Evolutionary conservation across 306 rosid species (phyloP).

Genomic region (Quercus gilva): DNA sequence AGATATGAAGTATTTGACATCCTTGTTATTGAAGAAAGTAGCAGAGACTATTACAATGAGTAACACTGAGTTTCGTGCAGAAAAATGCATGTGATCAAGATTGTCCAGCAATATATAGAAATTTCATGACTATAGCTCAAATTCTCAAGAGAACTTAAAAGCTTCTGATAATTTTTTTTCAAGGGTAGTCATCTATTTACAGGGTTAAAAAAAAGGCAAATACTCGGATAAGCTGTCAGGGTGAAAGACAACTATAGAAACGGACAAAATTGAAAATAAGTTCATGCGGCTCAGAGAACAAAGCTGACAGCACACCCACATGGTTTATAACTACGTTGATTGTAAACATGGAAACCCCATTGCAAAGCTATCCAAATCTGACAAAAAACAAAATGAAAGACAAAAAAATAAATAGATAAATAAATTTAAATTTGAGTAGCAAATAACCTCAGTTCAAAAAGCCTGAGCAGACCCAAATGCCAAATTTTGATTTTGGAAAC

Average conservation of each 20-base stretch:
- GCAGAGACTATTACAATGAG: not conserved
- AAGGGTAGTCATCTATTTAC: not conserved
- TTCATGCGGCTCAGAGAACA: not conserved
- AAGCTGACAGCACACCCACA: conserved; percentile 2
- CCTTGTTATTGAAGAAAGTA: not conserved
- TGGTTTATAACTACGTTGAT: not conserved
- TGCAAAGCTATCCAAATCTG: conserved; percentile 4
- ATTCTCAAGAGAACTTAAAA: not conserved
- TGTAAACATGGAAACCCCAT: not conserved
- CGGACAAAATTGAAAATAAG: not conserved
- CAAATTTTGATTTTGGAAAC: no score
- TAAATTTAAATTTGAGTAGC: not conserved
- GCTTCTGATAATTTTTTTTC: not conserved
- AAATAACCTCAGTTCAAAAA: not conserved
- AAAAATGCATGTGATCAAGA: not conserved
- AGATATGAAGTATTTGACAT: not conserved
- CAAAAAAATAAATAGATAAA: not conserved
- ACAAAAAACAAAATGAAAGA: not conserved
- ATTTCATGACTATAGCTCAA: not conserved
- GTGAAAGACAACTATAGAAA: not conserved
- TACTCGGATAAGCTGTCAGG: not conserved
- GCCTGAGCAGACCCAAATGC: not conserved
- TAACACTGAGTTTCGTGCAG: not conserved
- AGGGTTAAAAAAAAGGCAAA: not conserved
- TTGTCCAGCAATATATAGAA: not conserved